Evolutionary conservation across 768 basidiomycete genomes (phyloP), one percentile per base, ranked within the genome.

Genomic region (Trametes villosa): DNA sequence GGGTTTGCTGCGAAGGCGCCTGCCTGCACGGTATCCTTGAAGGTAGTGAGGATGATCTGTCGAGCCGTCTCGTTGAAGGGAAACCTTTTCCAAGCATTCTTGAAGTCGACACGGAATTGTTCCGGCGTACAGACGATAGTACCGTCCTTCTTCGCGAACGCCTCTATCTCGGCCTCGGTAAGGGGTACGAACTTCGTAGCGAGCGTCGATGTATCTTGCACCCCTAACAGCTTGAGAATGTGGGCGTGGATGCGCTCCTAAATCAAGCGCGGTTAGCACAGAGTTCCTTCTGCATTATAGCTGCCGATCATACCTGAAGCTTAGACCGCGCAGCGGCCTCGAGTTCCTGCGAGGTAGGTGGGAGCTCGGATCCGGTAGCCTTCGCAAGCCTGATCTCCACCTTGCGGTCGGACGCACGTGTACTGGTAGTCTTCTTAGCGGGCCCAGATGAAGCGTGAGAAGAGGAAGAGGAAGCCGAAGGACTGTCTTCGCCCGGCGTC

Each of bases 41-140:
- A 55, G 18, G 12, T 45, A 20, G 45, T 31, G 11, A 55, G 33
- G 20, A 46, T 33, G n/a, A 55, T 31, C 1, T 2, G 11, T 7
- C 53, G 42, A 1, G 53, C 53, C 13, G 45, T 31, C 31, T 46
- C 24, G 42, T 55, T 55, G 53, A 45, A 34, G 2, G 53, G 11
- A 20, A 55, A 55, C 11, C 20, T 26, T 36, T 55, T 55, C 53
- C 53, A 55, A 3, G 42, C 20, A 5, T 15, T 30, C 20, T 22
- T 6, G 42, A 55, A 55, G 42, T 55, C 53, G 53, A 54, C n/a
- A 9, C 29, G 29, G 30, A 55, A 55, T 3, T 55, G n/a, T 2
- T 31, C 9, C 3, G 18, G 17, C 4, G 42, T 55, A 6, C 30
- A 36, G 11, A 30, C 29, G 3, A 55, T 1, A 42, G 12, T 33